These are phyloP conservation scores for Nyctanthes arbortristis DNA, from an alignment of 257 asterid species.

Conservation along the genomic window DNA sequence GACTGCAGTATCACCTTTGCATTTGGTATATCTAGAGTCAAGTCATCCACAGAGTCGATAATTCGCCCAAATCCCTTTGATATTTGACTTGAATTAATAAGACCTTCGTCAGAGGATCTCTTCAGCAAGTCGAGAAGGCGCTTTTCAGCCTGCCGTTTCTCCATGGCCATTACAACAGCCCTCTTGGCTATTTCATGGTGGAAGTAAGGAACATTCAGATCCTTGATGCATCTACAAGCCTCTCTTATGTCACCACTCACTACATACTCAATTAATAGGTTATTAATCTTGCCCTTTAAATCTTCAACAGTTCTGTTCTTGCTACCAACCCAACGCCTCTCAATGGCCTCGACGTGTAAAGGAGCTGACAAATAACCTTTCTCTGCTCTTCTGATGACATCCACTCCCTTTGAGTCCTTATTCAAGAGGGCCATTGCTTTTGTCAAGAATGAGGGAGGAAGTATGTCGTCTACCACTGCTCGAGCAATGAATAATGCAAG, in stretches of 20 bases:
- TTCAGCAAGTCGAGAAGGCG: slow-evolving; percentile 64
- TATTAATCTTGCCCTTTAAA: slow-evolving; percentile 64
- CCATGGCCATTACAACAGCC: slow-evolving; percentile 82
- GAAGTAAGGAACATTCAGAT: slow-evolving; percentile 77
- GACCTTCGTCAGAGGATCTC: slow-evolving; percentile 64
- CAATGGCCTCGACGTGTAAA: slow-evolving; percentile 75
- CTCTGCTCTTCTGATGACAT: slow-evolving; percentile 69
- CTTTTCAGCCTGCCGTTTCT: slow-evolving; percentile 56
- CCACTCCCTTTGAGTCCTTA: slow-evolving; percentile 62
- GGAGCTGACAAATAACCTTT: slow-evolving; percentile 84
- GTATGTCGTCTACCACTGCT: slow-evolving; percentile 90
- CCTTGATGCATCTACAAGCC: slow-evolving; percentile 79
- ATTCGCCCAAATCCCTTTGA: slow-evolving; percentile 78
- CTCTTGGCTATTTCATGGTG: slow-evolving; percentile 95
- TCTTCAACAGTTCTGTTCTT: slow-evolving; percentile 77
- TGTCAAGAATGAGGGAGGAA: slow-evolving; percentile 82
- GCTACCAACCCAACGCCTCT: slow-evolving; percentile 92
- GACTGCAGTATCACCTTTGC: slow-evolving; percentile 70
- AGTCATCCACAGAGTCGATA: slow-evolving; percentile 73
- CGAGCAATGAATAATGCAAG: slow-evolving; percentile 90
- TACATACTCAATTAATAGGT: slow-evolving; percentile 58
- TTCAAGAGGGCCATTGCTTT: slow-evolving; percentile 52
- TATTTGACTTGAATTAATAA: slow-evolving; percentile 83
- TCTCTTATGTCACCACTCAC: slow-evolving; percentile 84
- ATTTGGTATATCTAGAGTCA: slow-evolving; percentile 78